These are phyloP conservation scores for Usnea hakonensis DNA, from an alignment of 495 filamentous ascomycete genomes.

Conservation along the genomic window DNA sequence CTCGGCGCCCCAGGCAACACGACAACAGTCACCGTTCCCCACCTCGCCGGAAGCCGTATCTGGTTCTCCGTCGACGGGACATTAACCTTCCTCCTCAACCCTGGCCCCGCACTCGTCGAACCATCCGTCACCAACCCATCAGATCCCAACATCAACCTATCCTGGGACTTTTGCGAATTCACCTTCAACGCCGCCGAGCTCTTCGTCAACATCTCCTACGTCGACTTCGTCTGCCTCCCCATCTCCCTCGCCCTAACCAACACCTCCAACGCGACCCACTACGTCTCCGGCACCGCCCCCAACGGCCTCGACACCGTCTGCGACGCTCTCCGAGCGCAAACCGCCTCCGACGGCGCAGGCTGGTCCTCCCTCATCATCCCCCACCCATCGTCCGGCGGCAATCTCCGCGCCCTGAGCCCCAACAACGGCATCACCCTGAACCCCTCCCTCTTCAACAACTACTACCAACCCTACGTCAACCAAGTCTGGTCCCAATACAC, in stretches of 20 bases:
- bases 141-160: conserved; percentile 57
- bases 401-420: conserved; percentile 57
- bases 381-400: conserved; percentile 36
- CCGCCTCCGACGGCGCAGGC: conserved; percentile 44
- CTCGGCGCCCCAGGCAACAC: conserved; percentile 54
- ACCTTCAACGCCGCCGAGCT: conserved; percentile 60
- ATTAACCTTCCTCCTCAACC: conserved; percentile 64
- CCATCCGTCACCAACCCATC: conserved; percentile 57
- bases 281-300: conserved; percentile 50
- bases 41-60: conserved; percentile 58
- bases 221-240: conserved; percentile 65
- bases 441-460: conserved; percentile 49
- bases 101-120: conserved; percentile 60
- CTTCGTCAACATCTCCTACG: conserved; percentile 67
- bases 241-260: conserved; percentile 54
- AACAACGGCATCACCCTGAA: conserved; percentile 54
- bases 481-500: conserved; percentile 57
- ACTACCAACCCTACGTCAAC: conserved; percentile 57
- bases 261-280: conserved; percentile 45
- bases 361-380: conserved; percentile 59
- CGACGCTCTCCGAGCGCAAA: conserved; percentile 45
- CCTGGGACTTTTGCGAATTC: conserved; percentile 68
- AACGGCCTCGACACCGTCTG: conserved; percentile 51
- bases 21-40: conserved; percentile 55
- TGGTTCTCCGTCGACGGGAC: conserved; percentile 57